Conservation (phyloP, 139 green algal genomes). For the Astrephomene gubernaculifera region DNA sequence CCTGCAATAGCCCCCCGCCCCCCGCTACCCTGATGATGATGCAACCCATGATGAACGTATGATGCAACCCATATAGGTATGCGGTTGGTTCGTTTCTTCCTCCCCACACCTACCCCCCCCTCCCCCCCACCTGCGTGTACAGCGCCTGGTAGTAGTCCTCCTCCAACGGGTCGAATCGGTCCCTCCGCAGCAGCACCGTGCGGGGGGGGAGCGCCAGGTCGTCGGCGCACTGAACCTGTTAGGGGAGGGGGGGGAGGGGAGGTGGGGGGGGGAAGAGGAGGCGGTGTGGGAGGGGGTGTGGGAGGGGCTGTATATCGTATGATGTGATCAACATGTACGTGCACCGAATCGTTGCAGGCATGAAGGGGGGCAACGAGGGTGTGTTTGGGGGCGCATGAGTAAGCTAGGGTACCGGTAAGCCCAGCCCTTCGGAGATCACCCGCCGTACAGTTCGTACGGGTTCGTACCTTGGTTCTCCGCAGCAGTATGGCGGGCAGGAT, state of each 20-base stretch:
- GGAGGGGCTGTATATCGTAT: neutral
- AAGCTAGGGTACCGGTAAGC: too few relatives aligned
- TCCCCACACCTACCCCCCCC: too few relatives aligned
- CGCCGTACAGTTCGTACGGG: neutral
- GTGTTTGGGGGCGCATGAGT: too few relatives aligned
- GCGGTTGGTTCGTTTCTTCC: too few relatives aligned
- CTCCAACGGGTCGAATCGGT: slow-evolving; percentile 85
- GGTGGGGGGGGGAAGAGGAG: neutral
- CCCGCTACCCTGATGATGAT: too few relatives aligned
- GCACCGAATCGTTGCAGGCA: too few relatives aligned
- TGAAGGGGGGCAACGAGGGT: neutral
- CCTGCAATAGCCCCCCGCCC: too few relatives aligned
- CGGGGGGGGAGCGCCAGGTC: slow-evolving; percentile 91
- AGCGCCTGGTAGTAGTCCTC: slow-evolving; percentile 94
- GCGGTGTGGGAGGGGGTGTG: neutral
- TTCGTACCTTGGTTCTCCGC: slow-evolving; percentile 87
- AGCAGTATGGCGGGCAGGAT: slow-evolving; percentile 82
- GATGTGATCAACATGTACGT: too few relatives aligned
- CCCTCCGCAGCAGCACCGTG: slow-evolving; percentile 75
- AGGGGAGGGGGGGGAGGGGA: neutral
- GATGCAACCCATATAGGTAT: too few relatives aligned
- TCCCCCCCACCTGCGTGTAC: slow-evolving; percentile 55
- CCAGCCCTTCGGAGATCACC: neutral
- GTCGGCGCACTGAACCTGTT: slow-evolving; percentile 83
- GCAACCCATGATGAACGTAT: too few relatives aligned